Percentiles rank a stretch among this genome's conserved stretches.
These are phyloP conservation scores for Alternaria sp. DNA, from an alignment of 2,329 filamentous ascomycete species.

Conservation along the genomic window DNA sequence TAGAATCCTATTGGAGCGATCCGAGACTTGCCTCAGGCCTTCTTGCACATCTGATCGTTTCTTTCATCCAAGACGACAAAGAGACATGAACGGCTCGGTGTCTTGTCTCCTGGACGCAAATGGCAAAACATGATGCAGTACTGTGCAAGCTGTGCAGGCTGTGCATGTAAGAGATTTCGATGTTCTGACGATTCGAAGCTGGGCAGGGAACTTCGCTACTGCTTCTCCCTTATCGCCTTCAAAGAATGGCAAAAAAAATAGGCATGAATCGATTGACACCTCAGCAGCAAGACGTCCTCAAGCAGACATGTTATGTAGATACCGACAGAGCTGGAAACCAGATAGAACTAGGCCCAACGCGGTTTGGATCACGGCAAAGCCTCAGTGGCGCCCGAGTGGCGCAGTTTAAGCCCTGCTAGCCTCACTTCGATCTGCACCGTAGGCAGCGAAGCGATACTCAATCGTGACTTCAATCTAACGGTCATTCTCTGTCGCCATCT, in stretches of 20 bases:
- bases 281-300: neutral
- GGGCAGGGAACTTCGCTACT: neutral
- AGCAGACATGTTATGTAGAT: neutral
- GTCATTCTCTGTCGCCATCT: neutral
- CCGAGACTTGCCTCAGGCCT: neutral
- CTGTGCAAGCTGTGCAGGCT: neutral
- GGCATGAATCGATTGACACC: neutral
- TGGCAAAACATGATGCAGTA: neutral
- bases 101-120: neutral
- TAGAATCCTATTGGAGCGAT: neutral
- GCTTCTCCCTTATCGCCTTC: neutral
- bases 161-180: neutral
- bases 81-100: neutral
- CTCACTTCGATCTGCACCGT: neutral
- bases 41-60: neutral
- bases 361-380: neutral
- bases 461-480: neutral
- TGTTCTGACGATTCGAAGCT: too few relatives aligned
- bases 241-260: neutral
- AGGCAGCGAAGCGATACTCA: slow-evolving; percentile 2
- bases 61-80: neutral
- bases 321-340: neutral
- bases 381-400: slow-evolving; percentile 4
- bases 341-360: neutral
- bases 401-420: slow-evolving; percentile 10